phyloP scores from a whole-genome alignment of 768 basidiomycete species.

The Psilocybe cubensis region DNA sequence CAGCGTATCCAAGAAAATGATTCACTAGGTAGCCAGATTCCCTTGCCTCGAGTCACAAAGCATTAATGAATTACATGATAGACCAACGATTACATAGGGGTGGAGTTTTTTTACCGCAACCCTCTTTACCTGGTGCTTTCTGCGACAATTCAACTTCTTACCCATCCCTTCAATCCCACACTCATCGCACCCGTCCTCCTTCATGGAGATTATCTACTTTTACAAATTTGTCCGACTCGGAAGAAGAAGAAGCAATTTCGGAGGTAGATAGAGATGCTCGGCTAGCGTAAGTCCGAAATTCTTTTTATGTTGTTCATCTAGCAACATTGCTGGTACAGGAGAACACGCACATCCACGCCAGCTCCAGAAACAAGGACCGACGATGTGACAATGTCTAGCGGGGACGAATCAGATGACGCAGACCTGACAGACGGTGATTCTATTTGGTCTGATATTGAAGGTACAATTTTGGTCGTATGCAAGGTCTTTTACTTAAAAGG shows the following conservation, averaged over 20 bases:
- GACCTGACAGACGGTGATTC: slow-evolving; percentile 62
- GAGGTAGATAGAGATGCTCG: slow-evolving; percentile 74
- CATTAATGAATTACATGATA: slow-evolving; percentile 12
- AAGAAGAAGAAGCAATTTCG: slow-evolving; percentile 62
- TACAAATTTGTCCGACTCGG: slow-evolving; percentile 60
- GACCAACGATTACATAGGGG: slow-evolving; percentile 40
- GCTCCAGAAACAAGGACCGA: slow-evolving; percentile 38
- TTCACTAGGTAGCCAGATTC: slow-evolving; percentile 12
- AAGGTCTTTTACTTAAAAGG: not conserved
- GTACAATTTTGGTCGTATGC: slow-evolving; percentile 28
- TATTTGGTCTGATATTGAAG: slow-evolving; percentile 49
- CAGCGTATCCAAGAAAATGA: slow-evolving; percentile 12
- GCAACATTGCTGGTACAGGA: slow-evolving; percentile 34
- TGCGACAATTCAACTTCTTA: slow-evolving; percentile 32
- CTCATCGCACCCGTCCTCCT: not conserved
- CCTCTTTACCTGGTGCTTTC: slow-evolving; percentile 28
- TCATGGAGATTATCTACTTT: slow-evolving; percentile 26
- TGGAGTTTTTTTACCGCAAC: slow-evolving; percentile 52
- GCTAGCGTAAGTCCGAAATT: slow-evolving; percentile 55
- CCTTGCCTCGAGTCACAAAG: not conserved
- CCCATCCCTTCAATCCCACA: slow-evolving; percentile 1
- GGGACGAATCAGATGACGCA: slow-evolving; percentile 81
- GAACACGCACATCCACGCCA: slow-evolving; percentile 53
- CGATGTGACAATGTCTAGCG: slow-evolving; percentile 60
- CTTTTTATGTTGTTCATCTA: not conserved